Evolutionary conservation across 208 protist genomes (phyloP), one percentile per base, ranked within the genome.

Genomic region (Lotmaria passim): DNA sequence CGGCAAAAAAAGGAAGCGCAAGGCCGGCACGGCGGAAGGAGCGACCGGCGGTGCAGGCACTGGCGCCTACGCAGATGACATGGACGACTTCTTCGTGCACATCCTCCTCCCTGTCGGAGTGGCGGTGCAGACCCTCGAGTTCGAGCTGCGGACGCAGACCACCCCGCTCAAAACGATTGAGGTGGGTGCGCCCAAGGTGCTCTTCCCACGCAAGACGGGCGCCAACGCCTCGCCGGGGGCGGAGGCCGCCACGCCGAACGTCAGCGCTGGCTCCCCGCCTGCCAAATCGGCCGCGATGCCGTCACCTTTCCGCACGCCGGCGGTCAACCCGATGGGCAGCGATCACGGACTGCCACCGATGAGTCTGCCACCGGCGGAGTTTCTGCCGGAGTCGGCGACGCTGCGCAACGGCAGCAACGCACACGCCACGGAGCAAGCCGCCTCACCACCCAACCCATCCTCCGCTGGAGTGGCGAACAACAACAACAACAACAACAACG

Each of bases 81-180:
- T 87, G 41, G 82, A 92, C 14, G 86, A 92, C 65, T 92, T 79
- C 71, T 86, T 92, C 28, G 73, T 93, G 10, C 81, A 89, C 73
- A 73, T 86, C 19, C 56, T 76, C 23, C 80, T 86, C 38, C 83
- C 87, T 10, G 7, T 44, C 11, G 75, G 73, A 6, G 66, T 82
- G 26, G 30, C 75, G 1, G 75, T 78, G 50, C 69, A 82, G 39
- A 81, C 63, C n/a, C 51, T 93, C 7, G 62, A 74, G 41, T 79
- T 81, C 52, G 85, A 93, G 66, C 47, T 91, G 69, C 64, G 81
- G 48, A 63, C 69, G 19, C 74, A 85, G 64, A 31, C 69, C 3
- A 82, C 80, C 3, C 85, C 88, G 30, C 82, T 93, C 24, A 71
- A 68, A 23, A 68, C 44, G 24, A 79, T 90, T 52, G 79, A 90